Conservation (phyloP, 257 asterid genomes). For the Solanum paucissectum region DNA sequence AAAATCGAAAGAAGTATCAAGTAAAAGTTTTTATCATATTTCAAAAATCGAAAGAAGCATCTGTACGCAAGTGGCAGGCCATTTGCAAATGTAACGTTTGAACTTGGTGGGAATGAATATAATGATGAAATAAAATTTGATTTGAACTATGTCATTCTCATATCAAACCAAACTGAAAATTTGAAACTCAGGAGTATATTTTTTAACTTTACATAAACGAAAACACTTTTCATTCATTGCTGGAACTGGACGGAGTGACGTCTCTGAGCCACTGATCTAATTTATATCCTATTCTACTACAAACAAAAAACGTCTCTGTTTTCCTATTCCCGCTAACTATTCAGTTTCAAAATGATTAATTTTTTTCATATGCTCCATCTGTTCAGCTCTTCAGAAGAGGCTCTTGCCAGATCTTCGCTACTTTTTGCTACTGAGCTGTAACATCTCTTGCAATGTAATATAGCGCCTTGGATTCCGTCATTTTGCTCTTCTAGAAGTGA, state of each 20-base stretch:
- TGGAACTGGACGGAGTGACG: background rate
- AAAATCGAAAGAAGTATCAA: too few relatives aligned
- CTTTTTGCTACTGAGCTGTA: background rate
- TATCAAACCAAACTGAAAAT: background rate
- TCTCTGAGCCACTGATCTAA: background rate
- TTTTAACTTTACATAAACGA: background rate
- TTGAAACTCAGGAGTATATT: background rate
- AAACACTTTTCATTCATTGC: background rate
- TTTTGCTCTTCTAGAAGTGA: conserved; percentile 40
- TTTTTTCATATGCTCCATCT: conserved; percentile 25
- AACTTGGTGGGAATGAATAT: background rate
- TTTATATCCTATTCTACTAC: background rate
- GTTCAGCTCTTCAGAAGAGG: background rate
- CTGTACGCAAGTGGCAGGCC: background rate
- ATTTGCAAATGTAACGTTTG: background rate
- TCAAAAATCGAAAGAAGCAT: too few relatives aligned
- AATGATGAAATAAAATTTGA: background rate
- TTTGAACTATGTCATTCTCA: too few relatives aligned
- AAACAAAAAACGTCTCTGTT: background rate
- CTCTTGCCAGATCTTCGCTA: background rate
- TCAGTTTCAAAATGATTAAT: background rate
- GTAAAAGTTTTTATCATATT: too few relatives aligned
- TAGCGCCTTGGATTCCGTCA: conserved; percentile 9
- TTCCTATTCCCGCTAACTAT: background rate
- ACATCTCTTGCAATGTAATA: background rate